Conservation (phyloP, 169 alveolate species). For the Theileria orientalis region DNA sequence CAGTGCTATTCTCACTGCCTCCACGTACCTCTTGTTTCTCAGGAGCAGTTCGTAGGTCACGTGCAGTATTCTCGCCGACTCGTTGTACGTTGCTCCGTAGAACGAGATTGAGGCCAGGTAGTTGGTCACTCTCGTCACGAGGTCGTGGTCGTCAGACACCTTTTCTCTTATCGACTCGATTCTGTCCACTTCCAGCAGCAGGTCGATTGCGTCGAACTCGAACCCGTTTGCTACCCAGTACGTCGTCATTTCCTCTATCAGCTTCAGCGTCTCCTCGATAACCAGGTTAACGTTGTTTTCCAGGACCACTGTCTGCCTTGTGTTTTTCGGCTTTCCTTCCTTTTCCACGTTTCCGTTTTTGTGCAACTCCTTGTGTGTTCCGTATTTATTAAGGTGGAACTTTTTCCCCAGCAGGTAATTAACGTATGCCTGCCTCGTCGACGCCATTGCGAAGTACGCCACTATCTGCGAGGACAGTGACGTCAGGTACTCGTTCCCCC, state of each 20-base stretch:
- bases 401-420: conserved; percentile 14
- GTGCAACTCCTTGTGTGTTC: not conserved
- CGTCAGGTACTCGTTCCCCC: conserved; percentile 63
- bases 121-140: conserved; percentile 42
- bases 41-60: conserved; percentile 44
- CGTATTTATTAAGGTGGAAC: not conserved
- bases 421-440: conserved; percentile 31
- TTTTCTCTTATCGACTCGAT: conserved; percentile 44
- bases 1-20: conserved; percentile 58
- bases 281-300: conserved; percentile 20
- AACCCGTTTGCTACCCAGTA: conserved; percentile 52
- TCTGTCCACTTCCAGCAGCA: conserved; percentile 57
- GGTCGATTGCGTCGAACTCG: conserved; percentile 61
- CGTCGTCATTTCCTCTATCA: conserved; percentile 43
- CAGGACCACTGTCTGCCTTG: not conserved
- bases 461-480: conserved; percentile 54
- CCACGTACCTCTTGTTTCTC: conserved; percentile 20
- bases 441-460: conserved; percentile 15
- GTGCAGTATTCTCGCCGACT: conserved; percentile 22
- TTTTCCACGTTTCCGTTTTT: conserved; percentile 16
- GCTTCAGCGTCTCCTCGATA: conserved; percentile 40
- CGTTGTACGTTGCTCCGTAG: conserved; percentile 46
- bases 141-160: conserved; percentile 52
- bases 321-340: too few relatives aligned
- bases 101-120: conserved; percentile 42